phyloP scores from a whole-genome alignment of 495 filamentous ascomycete genomes.

The Hypoxylon intermedium region DNA sequence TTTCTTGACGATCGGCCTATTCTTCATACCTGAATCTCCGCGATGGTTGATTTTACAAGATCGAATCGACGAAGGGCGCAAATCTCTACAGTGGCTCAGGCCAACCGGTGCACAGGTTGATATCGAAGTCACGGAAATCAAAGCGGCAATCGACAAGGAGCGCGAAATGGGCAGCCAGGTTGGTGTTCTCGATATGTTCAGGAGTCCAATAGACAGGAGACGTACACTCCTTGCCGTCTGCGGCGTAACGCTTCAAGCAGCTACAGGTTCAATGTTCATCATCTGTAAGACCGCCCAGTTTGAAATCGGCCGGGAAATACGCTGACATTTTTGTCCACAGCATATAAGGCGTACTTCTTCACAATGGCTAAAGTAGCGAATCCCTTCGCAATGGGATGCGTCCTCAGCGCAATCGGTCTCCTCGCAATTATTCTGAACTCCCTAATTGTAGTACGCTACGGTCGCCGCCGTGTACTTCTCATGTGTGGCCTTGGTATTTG shows the following conservation, averaged over 20 bases:
- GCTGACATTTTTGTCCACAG: conserved; percentile 27
- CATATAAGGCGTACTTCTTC: conserved; percentile 64
- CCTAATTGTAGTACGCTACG: conserved; percentile 52
- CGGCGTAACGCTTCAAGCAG: conserved; percentile 56
- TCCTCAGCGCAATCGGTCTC: conserved; percentile 55
- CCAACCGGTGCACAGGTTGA: conserved; percentile 47
- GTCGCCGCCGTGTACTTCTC: conserved; percentile 56
- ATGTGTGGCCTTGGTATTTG: conserved; percentile 52
- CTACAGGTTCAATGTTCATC: conserved; percentile 61
- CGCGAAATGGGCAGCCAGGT: conserved; percentile 45
- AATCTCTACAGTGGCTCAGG: conserved; percentile 51
- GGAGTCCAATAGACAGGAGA: conserved; percentile 51
- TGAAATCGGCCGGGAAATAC: neutral
- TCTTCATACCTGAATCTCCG: conserved; percentile 62
- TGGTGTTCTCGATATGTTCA: conserved; percentile 54
- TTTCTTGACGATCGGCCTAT: conserved; percentile 50
- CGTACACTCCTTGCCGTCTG: conserved; percentile 51
- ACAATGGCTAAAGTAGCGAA: conserved; percentile 59
- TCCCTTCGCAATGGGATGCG: conserved; percentile 58
- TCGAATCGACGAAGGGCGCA: conserved; percentile 51
- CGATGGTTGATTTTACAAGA: conserved; percentile 60
- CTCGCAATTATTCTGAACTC: conserved; percentile 57
- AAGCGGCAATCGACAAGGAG: conserved; percentile 53
- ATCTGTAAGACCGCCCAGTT: conserved; percentile 41
- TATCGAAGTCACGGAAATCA: conserved; percentile 55